Evolutionary conservation across 164 flowering plant species (phyloP).

Genomic region (Kalanchoe fedtschenkoi): DNA sequence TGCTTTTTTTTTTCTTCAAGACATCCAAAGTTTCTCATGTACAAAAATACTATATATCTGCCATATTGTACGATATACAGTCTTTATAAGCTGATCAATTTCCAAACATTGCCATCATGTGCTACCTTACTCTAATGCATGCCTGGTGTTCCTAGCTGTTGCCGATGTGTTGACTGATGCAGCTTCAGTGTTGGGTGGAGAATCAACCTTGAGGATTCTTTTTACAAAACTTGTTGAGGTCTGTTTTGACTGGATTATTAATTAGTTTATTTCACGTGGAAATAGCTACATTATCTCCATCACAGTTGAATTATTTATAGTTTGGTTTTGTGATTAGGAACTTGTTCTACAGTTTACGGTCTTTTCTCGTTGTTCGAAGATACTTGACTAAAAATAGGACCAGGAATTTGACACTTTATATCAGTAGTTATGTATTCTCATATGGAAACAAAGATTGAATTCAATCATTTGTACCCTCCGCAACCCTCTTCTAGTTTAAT

Average conservation of each 20-base stretch:
- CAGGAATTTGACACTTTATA: neutral
- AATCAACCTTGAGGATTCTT: constrained; percentile 65
- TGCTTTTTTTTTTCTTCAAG: neutral
- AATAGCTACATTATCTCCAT: neutral
- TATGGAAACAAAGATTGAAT: too few relatives aligned
- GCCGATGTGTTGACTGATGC: constrained; percentile 90
- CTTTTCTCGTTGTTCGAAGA: too few relatives aligned
- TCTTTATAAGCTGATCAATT: neutral
- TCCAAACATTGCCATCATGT: constrained; percentile 1
- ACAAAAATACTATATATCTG: too few relatives aligned
- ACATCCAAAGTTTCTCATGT: neutral
- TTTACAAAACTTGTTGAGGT: constrained; percentile 88
- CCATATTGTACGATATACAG: neutral
- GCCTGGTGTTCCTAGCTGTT: constrained; percentile 53
- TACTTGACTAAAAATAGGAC: neutral
- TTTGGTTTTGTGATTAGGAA: neutral
- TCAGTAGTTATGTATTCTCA: neutral
- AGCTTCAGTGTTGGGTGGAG: constrained; percentile 91
- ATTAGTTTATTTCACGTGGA: neutral
- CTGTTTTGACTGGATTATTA: neutral
- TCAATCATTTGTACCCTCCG: neutral
- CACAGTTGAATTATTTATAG: neutral
- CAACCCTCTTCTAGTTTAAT: neutral
- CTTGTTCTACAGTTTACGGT: too few relatives aligned
- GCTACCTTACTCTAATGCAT: constrained; percentile 15